phyloP scores from a whole-genome alignment of 768 basidiomycete genomes.

The Cytidiella melzeri region DNA sequence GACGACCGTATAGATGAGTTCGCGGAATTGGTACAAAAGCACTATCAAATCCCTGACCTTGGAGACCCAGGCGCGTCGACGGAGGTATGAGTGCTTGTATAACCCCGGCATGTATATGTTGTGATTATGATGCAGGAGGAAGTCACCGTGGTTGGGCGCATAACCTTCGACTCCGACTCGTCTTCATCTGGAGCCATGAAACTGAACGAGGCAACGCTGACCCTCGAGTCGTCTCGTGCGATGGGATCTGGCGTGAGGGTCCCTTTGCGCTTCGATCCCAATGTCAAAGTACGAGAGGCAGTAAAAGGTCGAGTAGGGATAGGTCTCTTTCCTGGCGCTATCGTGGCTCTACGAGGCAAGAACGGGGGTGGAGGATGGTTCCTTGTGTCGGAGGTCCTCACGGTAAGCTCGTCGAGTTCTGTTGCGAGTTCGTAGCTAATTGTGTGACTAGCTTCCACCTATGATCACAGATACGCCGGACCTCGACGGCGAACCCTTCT shows the following conservation, averaged over 20 bases:
- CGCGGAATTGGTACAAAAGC: conserved; percentile 61
- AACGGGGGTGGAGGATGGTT: conserved; percentile 92
- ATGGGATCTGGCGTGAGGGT: conserved; percentile 64
- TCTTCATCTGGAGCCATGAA: conserved; percentile 48
- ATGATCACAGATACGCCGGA: conserved; percentile 31
- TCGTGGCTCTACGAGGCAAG: conserved; percentile 79
- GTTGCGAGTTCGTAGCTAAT: conserved; percentile 7
- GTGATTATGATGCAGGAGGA: conserved; percentile 27
- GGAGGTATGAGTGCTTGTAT: conserved; percentile 33
- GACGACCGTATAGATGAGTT: conserved; percentile 87
- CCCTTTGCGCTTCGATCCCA: conserved; percentile 62
- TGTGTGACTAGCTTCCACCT: conserved; percentile 36
- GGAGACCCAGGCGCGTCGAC: conserved; percentile 66
- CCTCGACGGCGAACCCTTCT: conserved; percentile 38
- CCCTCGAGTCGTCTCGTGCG: conserved; percentile 80
- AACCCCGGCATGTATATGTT: background rate
- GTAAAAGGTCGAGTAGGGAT: conserved; percentile 55
- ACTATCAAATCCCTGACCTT: conserved; percentile 69
- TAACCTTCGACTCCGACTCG: conserved; percentile 51
- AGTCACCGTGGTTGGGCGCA: conserved; percentile 23
- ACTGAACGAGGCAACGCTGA: conserved; percentile 66
- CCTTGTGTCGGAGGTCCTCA: conserved; percentile 71
- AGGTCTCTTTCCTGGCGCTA: conserved; percentile 83
- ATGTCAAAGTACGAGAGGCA: conserved; percentile 60
- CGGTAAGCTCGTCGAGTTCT: conserved; percentile 44